These are phyloP conservation scores for Inosperma sp. DNA, from an alignment of 768 basidiomycete genomes.

Conservation along the genomic window DNA sequence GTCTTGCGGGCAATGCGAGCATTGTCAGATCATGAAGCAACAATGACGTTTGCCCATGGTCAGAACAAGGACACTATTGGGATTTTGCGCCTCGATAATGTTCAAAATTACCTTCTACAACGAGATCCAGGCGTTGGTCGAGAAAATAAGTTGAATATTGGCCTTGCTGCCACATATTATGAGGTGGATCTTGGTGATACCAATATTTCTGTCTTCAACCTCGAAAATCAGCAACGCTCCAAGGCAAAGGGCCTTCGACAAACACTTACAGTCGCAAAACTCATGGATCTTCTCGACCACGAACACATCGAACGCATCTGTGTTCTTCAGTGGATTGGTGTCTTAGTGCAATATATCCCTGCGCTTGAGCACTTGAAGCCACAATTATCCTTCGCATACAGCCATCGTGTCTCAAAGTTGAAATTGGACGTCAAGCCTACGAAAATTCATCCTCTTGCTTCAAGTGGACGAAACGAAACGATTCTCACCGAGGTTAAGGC, in stretches of 20 bases:
- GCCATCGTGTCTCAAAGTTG: slow-evolving; percentile 16
- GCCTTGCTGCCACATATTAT: slow-evolving; percentile 23
- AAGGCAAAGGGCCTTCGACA: slow-evolving; percentile 12
- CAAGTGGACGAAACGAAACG: slow-evolving; percentile 27
- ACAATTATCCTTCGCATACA: slow-evolving; percentile 20
- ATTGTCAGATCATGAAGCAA: slow-evolving; percentile 21
- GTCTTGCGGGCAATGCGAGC: too few relatives aligned
- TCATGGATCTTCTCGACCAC: slow-evolving; percentile 22
- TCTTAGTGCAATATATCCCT: slow-evolving; percentile 24
- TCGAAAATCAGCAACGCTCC: slow-evolving; percentile 15
- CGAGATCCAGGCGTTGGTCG: slow-evolving; percentile 27
- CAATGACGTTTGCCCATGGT: slow-evolving; percentile 8
- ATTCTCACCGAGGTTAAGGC: slow-evolving; percentile 28
- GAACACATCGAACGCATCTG: slow-evolving; percentile 23
- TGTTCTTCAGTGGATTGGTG: slow-evolving; percentile 26
- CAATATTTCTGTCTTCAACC: slow-evolving; percentile 18
- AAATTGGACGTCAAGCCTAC: slow-evolving; percentile 9
- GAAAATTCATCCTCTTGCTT: slow-evolving; percentile 25
- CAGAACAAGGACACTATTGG: slow-evolving; percentile 13
- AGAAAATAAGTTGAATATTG: slow-evolving; percentile 21
- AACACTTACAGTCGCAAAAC: slow-evolving; percentile 19
- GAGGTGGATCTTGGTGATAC: slow-evolving; percentile 13
- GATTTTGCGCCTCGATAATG: slow-evolving; percentile 26
- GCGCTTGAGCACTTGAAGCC: slow-evolving; percentile 16
- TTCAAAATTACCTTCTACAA: slow-evolving; percentile 26